phyloP scores from a whole-genome alignment of 108 stramenopile genomes.

The Nitzschia sp. region DNA sequence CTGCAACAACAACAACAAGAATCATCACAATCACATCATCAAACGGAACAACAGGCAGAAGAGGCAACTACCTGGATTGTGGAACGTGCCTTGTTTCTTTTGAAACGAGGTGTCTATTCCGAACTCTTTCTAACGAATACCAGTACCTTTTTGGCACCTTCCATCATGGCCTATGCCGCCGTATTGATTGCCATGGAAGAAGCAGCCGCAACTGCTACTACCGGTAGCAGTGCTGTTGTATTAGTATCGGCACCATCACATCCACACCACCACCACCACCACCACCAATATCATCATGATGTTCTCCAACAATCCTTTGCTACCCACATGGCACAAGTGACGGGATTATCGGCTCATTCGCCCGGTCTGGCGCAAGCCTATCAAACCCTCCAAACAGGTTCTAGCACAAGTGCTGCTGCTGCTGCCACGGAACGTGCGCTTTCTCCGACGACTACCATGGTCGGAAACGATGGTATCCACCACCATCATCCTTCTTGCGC shows the following conservation, averaged over 20 bases:
- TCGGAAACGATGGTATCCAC: not conserved
- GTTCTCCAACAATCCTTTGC: conserved; percentile 15
- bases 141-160: conserved; percentile 5
- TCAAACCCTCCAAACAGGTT: not conserved
- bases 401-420: not conserved
- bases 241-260: no score
- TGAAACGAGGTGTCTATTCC: not conserved
- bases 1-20: no score
- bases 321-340: not conserved
- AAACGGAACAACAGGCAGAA: not conserved
- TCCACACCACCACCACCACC: no score
- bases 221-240: no score
- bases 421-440: no score
- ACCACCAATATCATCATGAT: no score
- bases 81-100: not conserved
- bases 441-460: no score
- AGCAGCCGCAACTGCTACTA: not conserved
- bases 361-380: conserved; percentile 20
- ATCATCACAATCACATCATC: no score
- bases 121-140: not conserved
- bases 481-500: not conserved
- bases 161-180: conserved; percentile 40
- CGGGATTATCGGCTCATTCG: conserved; percentile 9
- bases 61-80: conserved; percentile 6
- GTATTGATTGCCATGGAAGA: conserved; percentile 41